Percentiles rank a stretch among this genome's conserved stretches.
phyloP scores from a whole-genome alignment of 192 early-diverging fungal species.

The Kickxella alabastrina region DNA sequence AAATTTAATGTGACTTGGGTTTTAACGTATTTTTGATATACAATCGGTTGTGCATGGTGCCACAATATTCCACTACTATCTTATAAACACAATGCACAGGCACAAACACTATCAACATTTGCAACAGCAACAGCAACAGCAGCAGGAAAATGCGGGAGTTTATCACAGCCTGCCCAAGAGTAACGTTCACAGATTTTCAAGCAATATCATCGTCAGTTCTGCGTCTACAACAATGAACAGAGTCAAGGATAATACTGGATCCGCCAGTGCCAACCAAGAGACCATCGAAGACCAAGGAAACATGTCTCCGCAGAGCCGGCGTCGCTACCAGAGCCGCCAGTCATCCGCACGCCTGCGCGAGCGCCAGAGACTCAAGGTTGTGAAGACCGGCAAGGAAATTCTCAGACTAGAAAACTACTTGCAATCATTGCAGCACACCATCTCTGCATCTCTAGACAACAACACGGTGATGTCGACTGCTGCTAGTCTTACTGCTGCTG shows the following conservation, averaged over 20 bases:
- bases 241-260: neutral
- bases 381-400: conserved; percentile 11
- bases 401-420: conserved; percentile 20
- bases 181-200: no score
- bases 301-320: conserved; percentile 39
- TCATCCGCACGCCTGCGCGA: conserved; percentile 43
- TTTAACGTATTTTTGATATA: no score
- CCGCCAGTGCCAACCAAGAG: neutral
- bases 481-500: no score
- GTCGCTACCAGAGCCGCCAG: conserved; percentile 41
- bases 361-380: conserved; percentile 31
- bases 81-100: no score
- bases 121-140: neutral
- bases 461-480: no score
- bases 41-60: no score
- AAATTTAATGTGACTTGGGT: no score
- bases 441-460: neutral
- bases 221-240: no score
- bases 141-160: neutral
- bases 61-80: no score
- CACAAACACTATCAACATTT: neutral
- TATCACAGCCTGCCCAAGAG: no score
- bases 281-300: conserved; percentile 3
- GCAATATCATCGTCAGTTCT: no score
- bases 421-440: conserved; percentile 12